Evolutionary conservation across 129 eudicot genomes (phyloP).

Genomic region (Silybum marianum): DNA sequence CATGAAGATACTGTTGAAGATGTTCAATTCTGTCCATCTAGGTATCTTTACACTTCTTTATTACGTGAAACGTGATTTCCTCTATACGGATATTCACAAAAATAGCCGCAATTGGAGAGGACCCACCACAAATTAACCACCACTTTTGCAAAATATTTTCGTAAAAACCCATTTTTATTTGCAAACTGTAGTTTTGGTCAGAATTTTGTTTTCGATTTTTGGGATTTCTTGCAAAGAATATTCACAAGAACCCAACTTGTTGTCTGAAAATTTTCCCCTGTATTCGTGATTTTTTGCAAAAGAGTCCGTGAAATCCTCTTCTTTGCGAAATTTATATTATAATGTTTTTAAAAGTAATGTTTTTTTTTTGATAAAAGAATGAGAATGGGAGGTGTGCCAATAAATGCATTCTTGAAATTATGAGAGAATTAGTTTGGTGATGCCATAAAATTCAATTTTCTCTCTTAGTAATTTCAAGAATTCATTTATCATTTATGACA

Average conservation of each 20-base stretch:
- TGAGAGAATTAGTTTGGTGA: neutral
- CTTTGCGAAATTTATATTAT: neutral
- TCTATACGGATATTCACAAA: neutral
- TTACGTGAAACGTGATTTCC: neutral
- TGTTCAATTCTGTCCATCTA: slow-evolving; percentile 94
- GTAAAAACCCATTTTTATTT: neutral
- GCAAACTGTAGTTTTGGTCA: neutral
- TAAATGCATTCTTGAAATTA: neutral
- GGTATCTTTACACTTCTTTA: slow-evolving; percentile 41
- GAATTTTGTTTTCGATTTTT: neutral
- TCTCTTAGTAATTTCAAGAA: neutral
- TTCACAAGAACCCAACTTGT: neutral
- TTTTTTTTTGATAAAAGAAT: neutral
- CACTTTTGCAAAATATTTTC: neutral
- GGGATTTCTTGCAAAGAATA: neutral
- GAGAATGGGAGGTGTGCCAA: neutral
- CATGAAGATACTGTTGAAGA: slow-evolving; percentile 92
- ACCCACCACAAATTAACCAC: neutral
- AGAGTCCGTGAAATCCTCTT: neutral
- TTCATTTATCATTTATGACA: neutral
- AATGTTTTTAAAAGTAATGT: neutral
- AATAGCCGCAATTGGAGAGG: neutral
- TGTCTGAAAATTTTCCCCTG: neutral
- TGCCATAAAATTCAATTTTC: too few species aligned
- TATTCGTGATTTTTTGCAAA: neutral